Evolutionary conservation across 2,329 filamentous ascomycete species (phyloP), one percentile per base, ranked within the genome.

Genomic region (Endoconidiophora polonica): DNA sequence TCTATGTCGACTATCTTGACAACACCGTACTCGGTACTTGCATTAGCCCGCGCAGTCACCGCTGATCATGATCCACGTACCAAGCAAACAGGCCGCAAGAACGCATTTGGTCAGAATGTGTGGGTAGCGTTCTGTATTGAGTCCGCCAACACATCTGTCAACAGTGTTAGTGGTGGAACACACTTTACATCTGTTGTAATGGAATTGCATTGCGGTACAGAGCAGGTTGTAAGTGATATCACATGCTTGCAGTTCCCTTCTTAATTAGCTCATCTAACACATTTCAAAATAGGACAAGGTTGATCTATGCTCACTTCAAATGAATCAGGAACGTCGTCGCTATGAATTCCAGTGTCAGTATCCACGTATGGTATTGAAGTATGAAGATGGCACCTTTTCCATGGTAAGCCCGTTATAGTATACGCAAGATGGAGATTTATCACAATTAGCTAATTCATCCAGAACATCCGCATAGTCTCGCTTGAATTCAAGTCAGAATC

Each of bases 41-140:
- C 50, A 16, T 12, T 54, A 18, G 23, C 48, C 22, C 40, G 52
- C 3, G 52, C 52, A 6, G 43, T 54, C 38, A 45, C 50, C n/a
- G 52, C 52, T 24, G 44, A 54, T 36, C 52, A 54, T 46, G 48
- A 54, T 16, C 41, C 52, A 5, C 44, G 48, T 5, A 51, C 49
- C 5, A 54, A 54, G 39, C 33, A 54, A 49, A 51, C 49, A 7
- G 48, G 41, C 2, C 44, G 50, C n/a, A 54, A 51, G 41, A 16
- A 36, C 18, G 36, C 45, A 7, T 54, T 46, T 43, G 45, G 48
- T 4, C 46, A 42, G 7, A 43, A 54, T 23, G 52, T 54, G 14
- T 46, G 41, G 12, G 14, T 54, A 4, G 26, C 39, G 5, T 51
- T 54, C 38, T 10, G 44, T 14, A 38, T 42, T 14, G 43, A 46